Percentiles rank a stretch among this genome's conserved stretches.
Conservation (phyloP, 768 basidiomycete species). For the Suillus decipiens region DNA sequence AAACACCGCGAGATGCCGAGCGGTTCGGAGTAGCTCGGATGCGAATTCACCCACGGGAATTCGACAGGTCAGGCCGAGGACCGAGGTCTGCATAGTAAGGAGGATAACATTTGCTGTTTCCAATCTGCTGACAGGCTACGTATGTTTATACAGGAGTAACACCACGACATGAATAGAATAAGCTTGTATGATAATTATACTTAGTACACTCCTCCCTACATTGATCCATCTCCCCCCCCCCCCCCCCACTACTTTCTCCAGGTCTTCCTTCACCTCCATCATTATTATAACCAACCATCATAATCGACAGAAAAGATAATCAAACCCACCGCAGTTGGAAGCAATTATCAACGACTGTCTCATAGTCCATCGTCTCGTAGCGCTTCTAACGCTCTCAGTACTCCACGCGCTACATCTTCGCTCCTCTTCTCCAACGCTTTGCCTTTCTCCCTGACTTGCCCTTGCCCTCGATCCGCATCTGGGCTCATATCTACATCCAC, state of each 20-base stretch:
- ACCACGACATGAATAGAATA: not conserved
- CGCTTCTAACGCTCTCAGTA: slow-evolving; percentile 55
- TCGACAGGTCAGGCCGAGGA: no score
- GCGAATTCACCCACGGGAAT: not conserved
- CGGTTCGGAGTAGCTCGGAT: slow-evolving; percentile 3
- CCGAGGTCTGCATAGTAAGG: no score
- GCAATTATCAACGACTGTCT: slow-evolving; percentile 26
- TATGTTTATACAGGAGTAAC: not conserved
- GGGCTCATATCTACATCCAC: not conserved
- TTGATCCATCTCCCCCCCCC: no score
- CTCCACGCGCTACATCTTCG: slow-evolving; percentile 45
- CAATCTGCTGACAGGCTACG: not conserved
- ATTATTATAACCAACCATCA: not conserved
- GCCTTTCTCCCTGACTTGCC: slow-evolving; percentile 7
- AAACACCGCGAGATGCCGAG: slow-evolving; percentile 3
- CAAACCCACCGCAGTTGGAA: not conserved
- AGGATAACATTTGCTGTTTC: not conserved
- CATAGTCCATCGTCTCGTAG: slow-evolving; percentile 27
- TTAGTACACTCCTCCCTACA: no score
- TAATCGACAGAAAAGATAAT: not conserved
- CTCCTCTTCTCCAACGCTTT: slow-evolving; percentile 35
- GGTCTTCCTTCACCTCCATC: no score
- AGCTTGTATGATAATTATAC: not conserved
- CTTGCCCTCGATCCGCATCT: not conserved
- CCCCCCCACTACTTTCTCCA: no score